These are phyloP conservation scores for Dactylellina haptotyla DNA, from an alignment of 2,329 filamentous ascomycete species.

Conservation along the genomic window DNA sequence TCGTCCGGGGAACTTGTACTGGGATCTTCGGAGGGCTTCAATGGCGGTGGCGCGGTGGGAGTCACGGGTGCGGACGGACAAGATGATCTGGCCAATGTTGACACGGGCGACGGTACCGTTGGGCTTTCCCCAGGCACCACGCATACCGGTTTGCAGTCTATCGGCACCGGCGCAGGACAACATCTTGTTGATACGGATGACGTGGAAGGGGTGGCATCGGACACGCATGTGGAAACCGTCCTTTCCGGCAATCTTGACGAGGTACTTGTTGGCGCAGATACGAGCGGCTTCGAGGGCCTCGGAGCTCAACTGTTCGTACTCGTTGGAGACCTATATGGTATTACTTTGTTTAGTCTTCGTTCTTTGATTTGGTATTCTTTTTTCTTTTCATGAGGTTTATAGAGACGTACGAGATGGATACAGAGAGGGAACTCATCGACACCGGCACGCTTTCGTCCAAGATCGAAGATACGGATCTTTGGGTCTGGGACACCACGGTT, in stretches of 20 bases:
- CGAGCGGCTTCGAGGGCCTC: constrained; percentile 99
- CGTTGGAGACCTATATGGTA: constrained; percentile 81
- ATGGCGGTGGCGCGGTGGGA: constrained; percentile 89
- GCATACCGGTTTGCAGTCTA: constrained; percentile 99
- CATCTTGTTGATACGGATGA: constrained; percentile 99
- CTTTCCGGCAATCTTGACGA: constrained; percentile 77
- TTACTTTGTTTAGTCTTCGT: constrained; percentile 3
- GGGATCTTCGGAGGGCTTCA: constrained; percentile 97
- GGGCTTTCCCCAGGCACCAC: constrained; percentile 99
- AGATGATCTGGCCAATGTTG: constrained; percentile 99
- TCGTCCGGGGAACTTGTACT: constrained; percentile 99
- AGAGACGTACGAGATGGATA: constrained; percentile 76
- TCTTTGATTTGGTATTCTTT: neutral
- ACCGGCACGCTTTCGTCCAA: constrained; percentile 96
- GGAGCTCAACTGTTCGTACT: constrained; percentile 99
- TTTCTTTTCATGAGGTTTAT: constrained; percentile 6
- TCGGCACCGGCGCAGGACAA: constrained; percentile 99
- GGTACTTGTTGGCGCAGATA: constrained; percentile 99
- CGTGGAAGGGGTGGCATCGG: constrained; percentile 91
- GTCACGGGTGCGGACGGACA: constrained; percentile 97
- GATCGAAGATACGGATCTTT: constrained; percentile 96
- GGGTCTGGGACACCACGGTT: constrained; percentile 96
- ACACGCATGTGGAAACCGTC: constrained; percentile 77
- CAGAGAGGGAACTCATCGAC: constrained; percentile 99
- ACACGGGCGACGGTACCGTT: constrained; percentile 99